Base-by-base conservation (phyloP, 306 rosid genomes). In the Macrotyloma uniflorum region DNA sequence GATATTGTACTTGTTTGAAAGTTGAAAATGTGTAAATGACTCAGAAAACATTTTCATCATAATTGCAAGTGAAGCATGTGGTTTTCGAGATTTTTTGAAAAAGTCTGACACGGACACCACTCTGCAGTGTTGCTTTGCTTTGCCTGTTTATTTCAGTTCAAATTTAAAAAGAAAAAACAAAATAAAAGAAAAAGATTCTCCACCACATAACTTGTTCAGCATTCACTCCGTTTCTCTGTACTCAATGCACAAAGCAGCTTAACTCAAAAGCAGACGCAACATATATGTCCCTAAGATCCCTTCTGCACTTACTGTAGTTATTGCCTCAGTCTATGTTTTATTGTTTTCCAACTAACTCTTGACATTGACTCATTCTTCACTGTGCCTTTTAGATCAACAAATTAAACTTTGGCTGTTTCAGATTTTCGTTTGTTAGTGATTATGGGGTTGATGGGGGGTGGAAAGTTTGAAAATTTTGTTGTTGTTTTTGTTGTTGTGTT, bases 361-460 rank as follows among this genome's bases (percentile, higher is more conserved):
- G 5, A 38, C 1, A 55, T 47, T 59, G 11, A 53, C 8, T 62
- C 1, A 30, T 63, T 49, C 68, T 40, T 69, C 28, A 24, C 49
- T 59, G 5, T 45, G 61, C 13, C 28, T 71, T 30, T 67, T 12
- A 32, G 45, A 73, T 28, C 19, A 33, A 14, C 7, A 14, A 50
- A n/a, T 49, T 49, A 49, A 49, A 19, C 43, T 69, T 46, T 26
- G 79, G 72, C 72, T 75, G 49, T 13, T 75, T 54, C 16, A 42
- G 65, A 72, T 78, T 64, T 81, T 16, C 22, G 19, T 47, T 57
- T 1, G 19, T 6, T 47, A 18, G 49, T 53, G 49, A 26, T 80
- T 38, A 78, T 88, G 89, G 62, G 11, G 58, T 69, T 86, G 63
- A 85, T 74, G 76, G 84, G 85, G 77, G 81, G 72, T 30, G 62